A percentile compares a stretch with the other conserved stretches of the same genome.
Evolutionary conservation across 2,329 filamentous ascomycete species (phyloP).

Genomic region (Dactylonectria macrodidyma): DNA sequence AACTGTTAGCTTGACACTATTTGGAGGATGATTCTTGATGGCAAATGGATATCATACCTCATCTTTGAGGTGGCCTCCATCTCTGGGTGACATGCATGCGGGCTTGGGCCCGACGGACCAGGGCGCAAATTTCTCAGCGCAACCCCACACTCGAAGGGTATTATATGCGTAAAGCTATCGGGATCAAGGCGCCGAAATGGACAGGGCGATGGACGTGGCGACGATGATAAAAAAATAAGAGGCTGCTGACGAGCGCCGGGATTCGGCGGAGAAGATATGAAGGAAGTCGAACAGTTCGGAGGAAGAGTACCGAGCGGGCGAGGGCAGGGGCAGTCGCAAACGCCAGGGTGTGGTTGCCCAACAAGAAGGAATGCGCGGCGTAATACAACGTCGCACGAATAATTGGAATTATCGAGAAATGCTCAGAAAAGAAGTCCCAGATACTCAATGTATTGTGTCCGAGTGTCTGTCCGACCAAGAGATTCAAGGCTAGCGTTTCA

Average conservation of each 20-base stretch:
- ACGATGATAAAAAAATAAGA: slow-evolving; percentile 44
- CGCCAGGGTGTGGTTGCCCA: background rate
- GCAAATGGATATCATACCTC: slow-evolving; percentile 59
- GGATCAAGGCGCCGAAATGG: background rate
- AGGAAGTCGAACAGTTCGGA: too few relatives aligned
- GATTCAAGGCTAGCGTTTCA: slow-evolving; percentile 13
- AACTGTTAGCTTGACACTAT: slow-evolving; percentile 26
- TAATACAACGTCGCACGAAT: background rate
- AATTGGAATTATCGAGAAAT: too few relatives aligned
- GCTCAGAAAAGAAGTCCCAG: background rate
- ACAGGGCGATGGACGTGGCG: background rate
- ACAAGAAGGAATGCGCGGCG: slow-evolving; percentile 12
- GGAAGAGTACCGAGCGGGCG: background rate
- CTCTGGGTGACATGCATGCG: slow-evolving; percentile 55
- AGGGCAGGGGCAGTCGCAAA: background rate
- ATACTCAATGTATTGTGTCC: slow-evolving; percentile 9
- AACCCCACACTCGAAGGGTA: background rate
- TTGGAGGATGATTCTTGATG: background rate
- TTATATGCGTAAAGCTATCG: background rate
- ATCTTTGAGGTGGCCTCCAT: slow-evolving; percentile 67
- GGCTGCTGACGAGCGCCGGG: slow-evolving; percentile 32
- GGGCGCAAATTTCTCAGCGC: slow-evolving; percentile 41
- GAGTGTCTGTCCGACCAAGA: slow-evolving; percentile 1
- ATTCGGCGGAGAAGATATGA: slow-evolving; percentile 13
- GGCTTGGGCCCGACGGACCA: slow-evolving; percentile 40